phyloP scores from a whole-genome alignment of 202 grass and related monocot species.

The Brachypodium distachyon region DNA sequence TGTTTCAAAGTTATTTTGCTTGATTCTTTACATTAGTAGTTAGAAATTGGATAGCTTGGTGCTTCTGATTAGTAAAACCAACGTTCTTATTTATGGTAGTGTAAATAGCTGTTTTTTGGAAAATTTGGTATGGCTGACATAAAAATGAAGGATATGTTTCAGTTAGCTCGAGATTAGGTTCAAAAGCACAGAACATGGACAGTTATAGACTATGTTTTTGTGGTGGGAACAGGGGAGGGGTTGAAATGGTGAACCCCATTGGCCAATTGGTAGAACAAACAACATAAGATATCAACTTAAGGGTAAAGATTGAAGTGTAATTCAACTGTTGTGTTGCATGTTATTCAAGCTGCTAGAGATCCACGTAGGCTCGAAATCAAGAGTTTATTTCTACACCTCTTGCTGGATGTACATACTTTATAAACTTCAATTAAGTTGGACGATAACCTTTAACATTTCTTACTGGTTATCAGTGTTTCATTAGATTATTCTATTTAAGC shows the following conservation, averaged over 20 bases:
- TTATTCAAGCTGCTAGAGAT: neutral
- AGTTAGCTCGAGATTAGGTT: neutral
- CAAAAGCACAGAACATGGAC: neutral
- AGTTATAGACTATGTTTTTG: neutral
- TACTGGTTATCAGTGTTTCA: neutral
- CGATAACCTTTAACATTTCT: neutral
- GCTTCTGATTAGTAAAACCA: slow-evolving; percentile 14
- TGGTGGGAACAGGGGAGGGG: neutral
- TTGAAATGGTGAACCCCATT: neutral
- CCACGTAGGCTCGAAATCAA: neutral
- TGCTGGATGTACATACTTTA: neutral
- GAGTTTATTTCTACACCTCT: neutral
- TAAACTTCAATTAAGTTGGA: neutral
- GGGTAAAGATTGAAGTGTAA: neutral
- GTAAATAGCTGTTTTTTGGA: neutral
- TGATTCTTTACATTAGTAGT: neutral
- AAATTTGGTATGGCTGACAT: neutral
- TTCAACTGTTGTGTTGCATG: neutral
- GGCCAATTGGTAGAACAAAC: neutral
- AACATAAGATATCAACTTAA: neutral
- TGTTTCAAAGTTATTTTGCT: slow-evolving; percentile 3
- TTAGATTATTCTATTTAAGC: neutral
- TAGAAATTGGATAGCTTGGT: neutral
- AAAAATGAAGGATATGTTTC: neutral
- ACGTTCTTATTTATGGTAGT: neutral